Percentiles rank a stretch among this genome's conserved stretches.
phyloP scores from a whole-genome alignment of 2,329 filamentous ascomycete genomes.

The Lomentospora prolificans region DNA sequence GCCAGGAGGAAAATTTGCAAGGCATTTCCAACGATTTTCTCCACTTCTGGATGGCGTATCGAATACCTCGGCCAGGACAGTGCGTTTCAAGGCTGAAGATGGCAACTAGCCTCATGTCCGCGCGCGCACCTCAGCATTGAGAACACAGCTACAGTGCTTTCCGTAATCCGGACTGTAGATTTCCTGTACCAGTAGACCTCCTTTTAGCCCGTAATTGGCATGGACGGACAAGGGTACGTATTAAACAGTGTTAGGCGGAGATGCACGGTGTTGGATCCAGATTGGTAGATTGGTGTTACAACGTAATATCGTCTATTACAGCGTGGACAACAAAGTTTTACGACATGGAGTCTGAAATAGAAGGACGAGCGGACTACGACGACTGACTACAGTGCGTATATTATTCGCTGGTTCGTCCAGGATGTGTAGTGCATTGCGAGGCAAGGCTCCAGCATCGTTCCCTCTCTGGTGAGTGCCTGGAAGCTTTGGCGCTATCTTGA shows the following conservation, averaged over 20 bases:
- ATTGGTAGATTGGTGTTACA: conserved; percentile 1
- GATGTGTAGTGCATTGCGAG: background rate
- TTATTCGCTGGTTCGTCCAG: background rate
- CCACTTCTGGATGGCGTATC: background rate
- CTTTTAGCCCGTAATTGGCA: background rate
- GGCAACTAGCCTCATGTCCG: background rate
- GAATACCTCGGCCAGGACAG: background rate
- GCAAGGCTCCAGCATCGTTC: background rate
- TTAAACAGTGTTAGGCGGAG: background rate
- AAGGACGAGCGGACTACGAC: background rate
- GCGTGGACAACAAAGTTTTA: background rate
- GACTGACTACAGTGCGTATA: background rate
- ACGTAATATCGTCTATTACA: background rate
- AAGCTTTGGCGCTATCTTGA: background rate
- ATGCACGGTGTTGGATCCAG: background rate
- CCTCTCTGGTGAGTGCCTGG: background rate
- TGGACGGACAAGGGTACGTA: background rate
- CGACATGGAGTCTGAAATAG: background rate
- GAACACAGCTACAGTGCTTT: background rate
- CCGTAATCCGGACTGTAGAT: background rate
- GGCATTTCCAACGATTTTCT: conserved; percentile 5
- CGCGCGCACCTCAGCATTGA: background rate
- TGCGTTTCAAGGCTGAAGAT: background rate
- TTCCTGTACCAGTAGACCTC: background rate
- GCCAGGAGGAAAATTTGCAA: conserved; percentile 9